Evolutionary conservation across 352 stramenopile species (phyloP).

Genomic region (Globisporangium sylvaticum): DNA sequence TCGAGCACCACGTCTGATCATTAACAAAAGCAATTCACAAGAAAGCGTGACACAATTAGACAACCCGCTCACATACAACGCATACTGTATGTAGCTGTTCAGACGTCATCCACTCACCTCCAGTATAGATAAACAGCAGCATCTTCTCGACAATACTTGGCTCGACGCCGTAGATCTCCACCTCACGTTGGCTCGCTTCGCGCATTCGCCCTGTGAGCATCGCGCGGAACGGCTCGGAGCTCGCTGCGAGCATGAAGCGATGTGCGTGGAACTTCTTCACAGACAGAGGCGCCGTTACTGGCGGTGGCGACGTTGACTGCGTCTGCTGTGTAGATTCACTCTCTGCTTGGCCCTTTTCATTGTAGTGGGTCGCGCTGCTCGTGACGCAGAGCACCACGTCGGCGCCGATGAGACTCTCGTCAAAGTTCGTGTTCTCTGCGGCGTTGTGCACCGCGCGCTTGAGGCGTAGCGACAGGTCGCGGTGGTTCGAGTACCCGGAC

Average conservation of each 20-base stretch:
- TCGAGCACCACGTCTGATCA: slow-evolving; percentile 60
- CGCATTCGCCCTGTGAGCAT: slow-evolving; percentile 84
- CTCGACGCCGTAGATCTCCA: slow-evolving; percentile 67
- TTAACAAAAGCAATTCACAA: background rate
- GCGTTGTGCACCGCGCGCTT: slow-evolving; percentile 40
- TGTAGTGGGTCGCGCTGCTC: slow-evolving; percentile 1
- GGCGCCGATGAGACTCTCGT: slow-evolving; percentile 52
- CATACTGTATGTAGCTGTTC: no score
- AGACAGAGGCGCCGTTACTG: background rate
- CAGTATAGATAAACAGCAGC: slow-evolving; percentile 84
- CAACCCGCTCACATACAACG: background rate
- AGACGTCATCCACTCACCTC: slow-evolving; percentile 24
- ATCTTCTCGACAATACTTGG: slow-evolving; percentile 72
- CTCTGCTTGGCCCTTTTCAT: slow-evolving; percentile 1
- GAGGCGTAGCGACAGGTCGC: slow-evolving; percentile 53
- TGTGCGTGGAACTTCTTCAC: slow-evolving; percentile 60
- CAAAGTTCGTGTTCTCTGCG: slow-evolving; percentile 35
- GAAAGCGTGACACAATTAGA: background rate
- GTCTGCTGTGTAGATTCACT: background rate
- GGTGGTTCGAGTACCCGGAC: slow-evolving; percentile 56
- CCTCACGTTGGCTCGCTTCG: slow-evolving; percentile 63
- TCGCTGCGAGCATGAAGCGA: slow-evolving; percentile 80
- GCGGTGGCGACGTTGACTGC: background rate
- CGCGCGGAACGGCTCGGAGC: slow-evolving; percentile 74
- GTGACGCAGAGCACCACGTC: slow-evolving; percentile 73